Conservation (phyloP, 768 basidiomycete species). For the Imleria badia region DNA sequence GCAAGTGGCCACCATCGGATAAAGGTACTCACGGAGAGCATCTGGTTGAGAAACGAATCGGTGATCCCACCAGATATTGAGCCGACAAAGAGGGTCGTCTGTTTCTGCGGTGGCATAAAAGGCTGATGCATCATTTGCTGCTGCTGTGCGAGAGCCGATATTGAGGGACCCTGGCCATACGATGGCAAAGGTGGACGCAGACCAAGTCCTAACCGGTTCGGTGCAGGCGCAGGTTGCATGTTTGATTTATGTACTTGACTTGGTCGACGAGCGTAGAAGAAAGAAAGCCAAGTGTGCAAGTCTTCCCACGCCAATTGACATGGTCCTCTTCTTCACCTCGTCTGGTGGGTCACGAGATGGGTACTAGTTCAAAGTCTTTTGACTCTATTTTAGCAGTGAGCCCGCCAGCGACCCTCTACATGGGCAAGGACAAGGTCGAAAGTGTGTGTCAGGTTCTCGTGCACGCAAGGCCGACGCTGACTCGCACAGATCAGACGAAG, state of each 20-base stretch:
- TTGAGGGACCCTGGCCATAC: slow-evolving; percentile 90
- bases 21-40: slow-evolving; percentile 64
- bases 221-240: slow-evolving; percentile 62
- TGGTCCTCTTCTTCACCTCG: slow-evolving; percentile 69
- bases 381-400: slow-evolving; percentile 42
- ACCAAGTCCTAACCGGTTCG: slow-evolving; percentile 83
- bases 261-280: background rate
- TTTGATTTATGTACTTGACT: slow-evolving; percentile 3
- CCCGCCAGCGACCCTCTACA: slow-evolving; percentile 77
- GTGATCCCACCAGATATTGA: slow-evolving; percentile 93
- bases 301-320: slow-evolving; percentile 22
- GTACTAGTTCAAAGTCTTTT: background rate
- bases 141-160: slow-evolving; percentile 87
- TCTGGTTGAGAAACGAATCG: slow-evolving; percentile 73
- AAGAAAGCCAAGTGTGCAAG: background rate
- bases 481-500: slow-evolving; percentile 69
- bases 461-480: slow-evolving; percentile 14
- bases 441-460: slow-evolving; percentile 49
- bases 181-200: slow-evolving; percentile 85
- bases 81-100: slow-evolving; percentile 84
- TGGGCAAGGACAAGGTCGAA: slow-evolving; percentile 97
- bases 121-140: slow-evolving; percentile 62
- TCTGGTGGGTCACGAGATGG: slow-evolving; percentile 31
- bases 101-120: slow-evolving; percentile 70
- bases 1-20: background rate